Percentiles rank a stretch among this genome's conserved stretches.
These are phyloP conservation scores for Trichophyton schoenleinii DNA, from an alignment of 2,329 filamentous ascomycete species.

Conservation along the genomic window DNA sequence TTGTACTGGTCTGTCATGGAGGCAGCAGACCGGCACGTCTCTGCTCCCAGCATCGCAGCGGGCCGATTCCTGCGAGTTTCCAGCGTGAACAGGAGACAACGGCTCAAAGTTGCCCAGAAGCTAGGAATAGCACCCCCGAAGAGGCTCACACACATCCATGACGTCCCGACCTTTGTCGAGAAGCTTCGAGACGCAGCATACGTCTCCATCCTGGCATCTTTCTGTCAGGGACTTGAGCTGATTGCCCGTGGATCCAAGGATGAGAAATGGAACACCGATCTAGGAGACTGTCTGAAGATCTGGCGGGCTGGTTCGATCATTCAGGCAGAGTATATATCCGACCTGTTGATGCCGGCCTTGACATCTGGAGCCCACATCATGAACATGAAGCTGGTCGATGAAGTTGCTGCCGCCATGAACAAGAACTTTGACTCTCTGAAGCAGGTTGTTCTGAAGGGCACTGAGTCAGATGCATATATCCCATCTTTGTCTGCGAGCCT, in stretches of 20 bases:
- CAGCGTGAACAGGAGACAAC: conserved; percentile 48
- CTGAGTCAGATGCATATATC: conserved; percentile 47
- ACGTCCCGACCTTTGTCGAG: conserved; percentile 40
- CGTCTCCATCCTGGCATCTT: conserved; percentile 48
- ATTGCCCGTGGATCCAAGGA: conserved; percentile 47
- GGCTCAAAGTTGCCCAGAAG: conserved; percentile 41
- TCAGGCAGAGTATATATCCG: conserved; percentile 51
- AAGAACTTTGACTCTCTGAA: conserved; percentile 42
- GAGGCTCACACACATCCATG: conserved; percentile 20
- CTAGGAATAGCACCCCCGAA: conserved; percentile 31
- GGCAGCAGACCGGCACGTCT: conserved; percentile 48
- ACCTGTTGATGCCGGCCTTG: conserved; percentile 38
- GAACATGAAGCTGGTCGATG: conserved; percentile 31
- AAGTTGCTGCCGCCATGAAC: conserved; percentile 43
- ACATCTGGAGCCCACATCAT: conserved; percentile 19
- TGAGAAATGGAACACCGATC: conserved; percentile 44
- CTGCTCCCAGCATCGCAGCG: conserved; percentile 50
- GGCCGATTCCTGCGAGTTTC: conserved; percentile 53
- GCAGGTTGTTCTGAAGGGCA: conserved; percentile 41
- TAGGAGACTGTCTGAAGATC: conserved; percentile 37
- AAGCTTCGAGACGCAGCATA: conserved; percentile 51
- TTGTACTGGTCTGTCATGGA: conserved; percentile 54
- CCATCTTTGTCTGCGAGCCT: conserved; percentile 50
- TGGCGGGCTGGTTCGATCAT: conserved; percentile 64
- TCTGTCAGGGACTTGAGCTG: conserved; percentile 53